Evolutionary conservation across 768 basidiomycete genomes (phyloP), one percentile per base, ranked within the genome.

Genomic region (Xerocomus spinulosus): DNA sequence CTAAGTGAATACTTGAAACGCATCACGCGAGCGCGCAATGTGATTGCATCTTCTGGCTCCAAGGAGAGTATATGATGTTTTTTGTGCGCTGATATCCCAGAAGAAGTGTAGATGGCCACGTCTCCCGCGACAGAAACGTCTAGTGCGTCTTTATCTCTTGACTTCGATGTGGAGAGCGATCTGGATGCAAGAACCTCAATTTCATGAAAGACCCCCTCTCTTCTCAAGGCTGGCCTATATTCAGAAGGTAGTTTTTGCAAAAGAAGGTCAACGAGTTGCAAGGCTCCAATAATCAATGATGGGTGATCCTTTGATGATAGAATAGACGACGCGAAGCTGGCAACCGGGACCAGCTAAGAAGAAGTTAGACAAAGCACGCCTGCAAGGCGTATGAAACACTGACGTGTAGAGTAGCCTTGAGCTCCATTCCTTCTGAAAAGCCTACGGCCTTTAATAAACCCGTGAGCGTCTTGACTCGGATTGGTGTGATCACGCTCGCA

Each of bases 151-250:
- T 68, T 70, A 39, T 73, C 74, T 52, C 82, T 85, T 7, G 73
- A 46, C 57, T 77, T 81, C 13, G 73, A 57, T 0, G 81, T 73
- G 5, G 77, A 71, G 29, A 95, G 71, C 8, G 76, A 61, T 42
- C 85, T 79, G 12, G 75, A 75, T 7, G 92, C 85, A 24, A 94
- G 70, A 9, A 72, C 65, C 55, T 93, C 92, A 30, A 99, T 83
- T 64, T 98, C 96, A 67, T 97, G 89, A 66, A 96, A 84, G 24
- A 98, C 96, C 9, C 96, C 96, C 69, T 99, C 95, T 24, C 94
- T 78, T 18, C 90, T 82, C 76, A 98, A 92, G 0, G 86, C 83
- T 15, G 91, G 87, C 60, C 82, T 83, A 68, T 96, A 98, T 43
- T 91, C 77, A 12, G 81, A 72, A 9, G 91, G 85, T 36, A 92